Base-by-base conservation (phyloP, 768 basidiomycete species). In the Tremella mesenterica region DNA sequence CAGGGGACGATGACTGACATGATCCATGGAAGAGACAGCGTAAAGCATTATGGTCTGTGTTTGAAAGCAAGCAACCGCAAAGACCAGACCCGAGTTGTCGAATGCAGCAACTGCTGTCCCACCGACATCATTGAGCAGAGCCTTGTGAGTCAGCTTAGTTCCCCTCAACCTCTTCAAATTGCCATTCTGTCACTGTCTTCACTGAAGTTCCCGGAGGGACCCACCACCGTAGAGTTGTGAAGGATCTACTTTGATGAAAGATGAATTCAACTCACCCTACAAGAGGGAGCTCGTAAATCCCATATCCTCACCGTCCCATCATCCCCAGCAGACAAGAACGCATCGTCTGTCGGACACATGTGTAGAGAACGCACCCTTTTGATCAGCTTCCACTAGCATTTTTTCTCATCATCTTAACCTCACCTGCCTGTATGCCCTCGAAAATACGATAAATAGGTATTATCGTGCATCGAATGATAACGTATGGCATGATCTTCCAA, bases 251-350 rank as follows among this genome's bases (percentile, higher is more conserved):
- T n/a, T n/a, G n/a, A n/a, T n/a, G 9, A 54, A 29, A 18, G 3
- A 20, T 13, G 29, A 27, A 38, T 5, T 21, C 9, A n/a, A 54
- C 76, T 43, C 31, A 77, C 76, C 52, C 85, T 80, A 68, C 88
- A 90, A 21, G 77, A 76, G 0, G 83, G 81, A 12, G 83, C 77
- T 41, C 92, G 84, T 34, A 96, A 79, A 74, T 99, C 95, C 95
- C 95, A 99, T 16, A 97, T 75, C 25, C 93, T 83, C 18, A 97
- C 92, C 1, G 91, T 96, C 65, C 85, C 88, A 77, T 99, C 95
- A 70, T 88, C 77, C 0, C 92, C 88, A 1, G 84, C 87, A 10
- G 93, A 95, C 80, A 99, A 85, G 77, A 99, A 97, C 0, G 86
- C 86, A 65, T 97, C 92, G 66, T 96, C 88, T 1, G 85, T 79